Conservation (phyloP, 768 basidiomycete genomes). For the Jaapia argillacea region DNA sequence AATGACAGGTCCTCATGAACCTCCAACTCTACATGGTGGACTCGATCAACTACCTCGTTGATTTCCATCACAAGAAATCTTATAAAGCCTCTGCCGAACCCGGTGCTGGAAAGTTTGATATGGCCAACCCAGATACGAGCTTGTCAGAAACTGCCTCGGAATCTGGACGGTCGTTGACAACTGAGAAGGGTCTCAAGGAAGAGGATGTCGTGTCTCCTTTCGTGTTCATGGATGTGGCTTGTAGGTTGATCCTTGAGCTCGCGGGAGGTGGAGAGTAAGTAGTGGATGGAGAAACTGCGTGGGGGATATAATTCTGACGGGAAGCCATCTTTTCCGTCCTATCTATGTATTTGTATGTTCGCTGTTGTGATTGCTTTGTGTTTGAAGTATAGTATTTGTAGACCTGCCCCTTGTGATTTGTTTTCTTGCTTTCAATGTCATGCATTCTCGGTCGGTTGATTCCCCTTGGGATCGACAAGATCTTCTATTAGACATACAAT, state of each 20-base stretch:
- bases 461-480: too few species aligned
- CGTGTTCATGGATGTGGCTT: constrained; percentile 95
- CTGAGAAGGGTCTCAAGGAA: constrained; percentile 34
- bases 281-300: too few species aligned
- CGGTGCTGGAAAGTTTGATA: constrained; percentile 64
- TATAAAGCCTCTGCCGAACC: constrained; percentile 66
- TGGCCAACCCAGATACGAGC: constrained; percentile 36
- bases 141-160: constrained; percentile 47
- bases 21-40: constrained; percentile 96
- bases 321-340: too few species aligned
- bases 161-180: constrained; percentile 44
- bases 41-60: constrained; percentile 91
- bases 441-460: too few species aligned
- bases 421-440: too few species aligned
- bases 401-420: too few species aligned
- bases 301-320: too few species aligned
- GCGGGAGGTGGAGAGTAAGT: constrained; percentile 53
- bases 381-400: too few species aligned
- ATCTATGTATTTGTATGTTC: too few species aligned
- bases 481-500: too few species aligned
- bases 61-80: constrained; percentile 96
- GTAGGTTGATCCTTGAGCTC: constrained; percentile 86
- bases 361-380: too few species aligned
- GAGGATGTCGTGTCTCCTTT: constrained; percentile 79
- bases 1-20: constrained; percentile 98